Conservation (phyloP, 108 stramenopile species). For the Nitzschia sp. region DNA sequence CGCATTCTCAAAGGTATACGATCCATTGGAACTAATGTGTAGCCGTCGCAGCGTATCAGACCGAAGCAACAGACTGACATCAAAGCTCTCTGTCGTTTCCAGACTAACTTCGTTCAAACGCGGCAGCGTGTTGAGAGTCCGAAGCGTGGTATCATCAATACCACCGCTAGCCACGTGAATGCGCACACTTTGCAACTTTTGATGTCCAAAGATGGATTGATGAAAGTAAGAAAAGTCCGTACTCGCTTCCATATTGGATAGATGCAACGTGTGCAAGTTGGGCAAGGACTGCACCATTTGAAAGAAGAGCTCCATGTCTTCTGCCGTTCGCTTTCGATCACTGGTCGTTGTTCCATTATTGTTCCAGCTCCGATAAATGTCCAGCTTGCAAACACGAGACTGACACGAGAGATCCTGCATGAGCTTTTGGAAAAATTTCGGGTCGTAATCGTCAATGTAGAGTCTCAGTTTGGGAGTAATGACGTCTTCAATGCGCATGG, state of each 20-base stretch:
- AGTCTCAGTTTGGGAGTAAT: conserved; percentile 13
- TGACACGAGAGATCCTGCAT: conserved; percentile 3
- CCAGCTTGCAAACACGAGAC: conserved; percentile 7
- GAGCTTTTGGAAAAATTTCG: neutral
- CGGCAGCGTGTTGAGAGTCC: conserved; percentile 5
- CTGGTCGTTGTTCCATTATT: neutral
- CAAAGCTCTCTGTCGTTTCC: neutral
- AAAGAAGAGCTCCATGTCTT: conserved; percentile 3
- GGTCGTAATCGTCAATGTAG: conserved; percentile 21
- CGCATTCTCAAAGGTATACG: neutral
- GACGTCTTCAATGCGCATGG: conserved; percentile 4
- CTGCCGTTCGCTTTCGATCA: conserved; percentile 1
- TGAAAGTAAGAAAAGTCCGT: neutral
- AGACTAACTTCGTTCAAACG: neutral
- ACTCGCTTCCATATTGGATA: neutral
- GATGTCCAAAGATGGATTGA: neutral
- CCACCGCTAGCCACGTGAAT: neutral
- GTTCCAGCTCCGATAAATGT: conserved; percentile 10
- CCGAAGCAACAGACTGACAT: neutral
- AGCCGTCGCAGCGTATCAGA: neutral
- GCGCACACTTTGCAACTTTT: neutral
- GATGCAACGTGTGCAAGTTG: conserved; percentile 12
- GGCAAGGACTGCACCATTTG: conserved; percentile 2
- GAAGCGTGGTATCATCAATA: neutral
- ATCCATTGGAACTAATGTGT: neutral